A percentile compares a stretch with the other conserved stretches of the same genome.
These are phyloP conservation scores for Coelastrella sp. DNA, from an alignment of 139 green algal genomes.

Conservation along the genomic window DNA sequence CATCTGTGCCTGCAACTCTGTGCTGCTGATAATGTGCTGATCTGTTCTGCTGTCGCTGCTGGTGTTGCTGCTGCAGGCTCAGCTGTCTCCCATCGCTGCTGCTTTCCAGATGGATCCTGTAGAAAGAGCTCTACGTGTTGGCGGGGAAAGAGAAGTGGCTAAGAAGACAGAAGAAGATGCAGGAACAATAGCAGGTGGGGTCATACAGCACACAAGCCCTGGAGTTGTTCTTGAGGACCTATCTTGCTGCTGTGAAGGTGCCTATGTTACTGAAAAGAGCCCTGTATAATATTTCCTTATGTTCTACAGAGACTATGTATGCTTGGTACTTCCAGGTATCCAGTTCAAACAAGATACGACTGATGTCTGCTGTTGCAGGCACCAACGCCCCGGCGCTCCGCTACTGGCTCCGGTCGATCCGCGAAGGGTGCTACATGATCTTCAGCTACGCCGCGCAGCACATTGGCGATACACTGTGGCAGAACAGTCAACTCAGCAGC, in stretches of 20 bases:
- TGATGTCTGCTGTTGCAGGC: slow-evolving; percentile 2
- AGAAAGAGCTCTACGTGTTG: slow-evolving; percentile 75
- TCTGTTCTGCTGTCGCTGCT: background rate
- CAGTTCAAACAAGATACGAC: too few relatives aligned
- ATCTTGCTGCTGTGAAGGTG: background rate
- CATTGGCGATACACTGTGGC: slow-evolving; percentile 27
- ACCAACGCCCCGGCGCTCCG: slow-evolving; percentile 46
- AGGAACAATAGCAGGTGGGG: slow-evolving; percentile 51
- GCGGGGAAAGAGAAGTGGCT: slow-evolving; percentile 55
- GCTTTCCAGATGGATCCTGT: slow-evolving; percentile 70
- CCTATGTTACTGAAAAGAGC: background rate
- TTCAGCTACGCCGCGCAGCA: slow-evolving; percentile 19
- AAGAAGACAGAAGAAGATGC: slow-evolving; percentile 49
- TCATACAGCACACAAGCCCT: too few relatives aligned
- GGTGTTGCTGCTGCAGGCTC: background rate
- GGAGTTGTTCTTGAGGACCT: too few relatives aligned
- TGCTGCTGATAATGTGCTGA: too few relatives aligned
- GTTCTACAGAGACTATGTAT: too few relatives aligned
- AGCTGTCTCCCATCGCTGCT: slow-evolving; percentile 29
- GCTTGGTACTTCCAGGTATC: too few relatives aligned
- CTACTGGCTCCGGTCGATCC: slow-evolving; percentile 61
- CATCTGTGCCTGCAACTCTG: too few relatives aligned
- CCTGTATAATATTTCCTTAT: too few relatives aligned
- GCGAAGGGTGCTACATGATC: slow-evolving; percentile 57
- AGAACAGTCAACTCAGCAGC: slow-evolving; percentile 31